phyloP scores from a whole-genome alignment of 768 basidiomycete genomes.

The Calocera viscosa region DNA sequence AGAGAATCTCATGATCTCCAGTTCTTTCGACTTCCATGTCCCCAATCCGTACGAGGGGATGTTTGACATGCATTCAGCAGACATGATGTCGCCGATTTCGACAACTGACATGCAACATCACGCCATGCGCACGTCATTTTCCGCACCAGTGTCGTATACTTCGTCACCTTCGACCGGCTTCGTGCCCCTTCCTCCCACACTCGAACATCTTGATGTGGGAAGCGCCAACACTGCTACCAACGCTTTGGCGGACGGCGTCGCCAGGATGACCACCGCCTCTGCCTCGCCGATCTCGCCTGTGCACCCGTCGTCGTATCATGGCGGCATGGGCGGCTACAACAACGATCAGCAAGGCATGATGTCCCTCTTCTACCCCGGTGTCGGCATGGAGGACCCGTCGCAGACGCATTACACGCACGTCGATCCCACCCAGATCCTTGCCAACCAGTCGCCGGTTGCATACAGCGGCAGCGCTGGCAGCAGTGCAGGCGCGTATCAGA shows the following conservation, averaged over 20 bases:
- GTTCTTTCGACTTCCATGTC: slow-evolving; percentile 11
- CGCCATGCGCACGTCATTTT: slow-evolving; percentile 8
- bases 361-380: slow-evolving; percentile 14
- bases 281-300: slow-evolving; percentile 13
- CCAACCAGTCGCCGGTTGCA: neutral
- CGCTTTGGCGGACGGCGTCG: slow-evolving; percentile 9
- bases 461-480: slow-evolving; percentile 19
- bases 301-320: neutral
- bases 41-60: slow-evolving; percentile 11
- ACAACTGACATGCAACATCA: neutral
- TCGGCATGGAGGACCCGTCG: slow-evolving; percentile 26
- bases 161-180: neutral
- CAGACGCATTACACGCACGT: slow-evolving; percentile 37
- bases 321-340: neutral
- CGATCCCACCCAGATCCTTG: slow-evolving; percentile 78
- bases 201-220: slow-evolving; percentile 2
- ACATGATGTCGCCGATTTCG: neutral
- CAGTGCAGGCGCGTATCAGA: slow-evolving; percentile 43
- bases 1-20: neutral
- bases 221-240: slow-evolving; percentile 19
- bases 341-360: slow-evolving; percentile 7
- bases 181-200: neutral
- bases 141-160: slow-evolving; percentile 5
- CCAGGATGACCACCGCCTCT: slow-evolving; percentile 16
- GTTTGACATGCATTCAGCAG: slow-evolving; percentile 12